Evolutionary conservation across 2,329 filamentous ascomycete species (phyloP).

Genomic region (Ascochyta viciae-villosae): DNA sequence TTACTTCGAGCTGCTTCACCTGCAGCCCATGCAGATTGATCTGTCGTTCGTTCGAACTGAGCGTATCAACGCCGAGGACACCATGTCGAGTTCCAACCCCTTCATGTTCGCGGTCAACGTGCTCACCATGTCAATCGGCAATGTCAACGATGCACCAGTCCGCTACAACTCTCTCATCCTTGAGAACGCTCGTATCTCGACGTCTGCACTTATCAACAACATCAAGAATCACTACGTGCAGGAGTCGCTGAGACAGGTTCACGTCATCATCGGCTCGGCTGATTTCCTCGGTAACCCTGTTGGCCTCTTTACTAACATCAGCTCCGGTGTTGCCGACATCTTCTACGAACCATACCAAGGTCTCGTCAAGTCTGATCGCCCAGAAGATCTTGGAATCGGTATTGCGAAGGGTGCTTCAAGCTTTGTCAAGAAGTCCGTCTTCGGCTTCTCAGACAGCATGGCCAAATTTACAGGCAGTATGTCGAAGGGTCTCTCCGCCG

Average conservation of each 20-base stretch:
- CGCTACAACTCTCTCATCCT: slow-evolving; percentile 92
- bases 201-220: slow-evolving; percentile 81
- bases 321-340: slow-evolving; percentile 94
- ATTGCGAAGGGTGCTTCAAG: slow-evolving; percentile 96
- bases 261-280: slow-evolving; percentile 95
- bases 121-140: slow-evolving; percentile 98
- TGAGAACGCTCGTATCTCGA: slow-evolving; percentile 92
- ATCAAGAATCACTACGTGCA: slow-evolving; percentile 96
- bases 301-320: slow-evolving; percentile 97
- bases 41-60: slow-evolving; percentile 97
- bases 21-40: slow-evolving; percentile 98
- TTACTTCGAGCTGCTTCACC: slow-evolving; percentile 95
- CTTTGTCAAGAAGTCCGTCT: slow-evolving; percentile 98
- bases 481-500: slow-evolving; percentile 93
- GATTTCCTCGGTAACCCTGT: slow-evolving; percentile 98
- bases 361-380: slow-evolving; percentile 92
- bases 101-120: slow-evolving; percentile 99
- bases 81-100: slow-evolving; percentile 84
- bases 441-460: slow-evolving; percentile 95
- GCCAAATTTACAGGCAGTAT: slow-evolving; percentile 97
- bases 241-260: slow-evolving; percentile 92
- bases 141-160: slow-evolving; percentile 96
- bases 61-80: slow-evolving; percentile 94
- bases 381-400: slow-evolving; percentile 91
- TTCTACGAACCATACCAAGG: slow-evolving; percentile 99